Evolutionary conservation across 768 basidiomycete species (phyloP).

Genomic region (Symmetrospora coprosmae): DNA sequence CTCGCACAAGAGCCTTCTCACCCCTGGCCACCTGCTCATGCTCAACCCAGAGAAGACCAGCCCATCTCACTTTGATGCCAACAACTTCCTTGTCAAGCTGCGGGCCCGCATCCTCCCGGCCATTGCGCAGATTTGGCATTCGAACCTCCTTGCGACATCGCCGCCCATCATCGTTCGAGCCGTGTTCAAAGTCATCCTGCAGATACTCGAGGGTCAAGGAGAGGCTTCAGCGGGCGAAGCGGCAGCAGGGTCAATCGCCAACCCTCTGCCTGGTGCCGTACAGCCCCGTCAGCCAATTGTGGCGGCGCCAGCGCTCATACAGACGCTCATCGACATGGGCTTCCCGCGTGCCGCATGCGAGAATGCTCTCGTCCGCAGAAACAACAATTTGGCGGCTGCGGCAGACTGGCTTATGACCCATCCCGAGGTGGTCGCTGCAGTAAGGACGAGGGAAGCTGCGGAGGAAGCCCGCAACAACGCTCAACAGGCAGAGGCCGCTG

Average conservation of each 20-base stretch:
- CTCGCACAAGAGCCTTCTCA: constrained; percentile 2
- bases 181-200: constrained; percentile 61
- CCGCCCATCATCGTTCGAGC: constrained; percentile 61
- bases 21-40: neutral
- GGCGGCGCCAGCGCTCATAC: constrained; percentile 63
- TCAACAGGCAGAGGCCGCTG: constrained; percentile 29
- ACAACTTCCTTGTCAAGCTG: constrained; percentile 71
- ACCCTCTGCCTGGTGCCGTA: constrained; percentile 30
- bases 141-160: constrained; percentile 59
- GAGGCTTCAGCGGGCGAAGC: constrained; percentile 42
- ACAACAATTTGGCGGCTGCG: constrained; percentile 77
- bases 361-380: constrained; percentile 63
- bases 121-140: constrained; percentile 59
- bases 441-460: constrained; percentile 22
- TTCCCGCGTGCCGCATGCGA: constrained; percentile 80
- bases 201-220: constrained; percentile 65
- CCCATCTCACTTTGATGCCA: constrained; percentile 64
- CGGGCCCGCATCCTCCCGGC: constrained; percentile 58
- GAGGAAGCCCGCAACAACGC: constrained; percentile 27
- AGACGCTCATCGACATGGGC: constrained; percentile 87
- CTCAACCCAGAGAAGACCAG: constrained; percentile 13
- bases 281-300: constrained; percentile 36
- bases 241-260: too few species aligned
- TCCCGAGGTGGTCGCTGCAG: constrained; percentile 50
- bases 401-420: constrained; percentile 73